Base-by-base conservation (phyloP, 371 early-diverging fungal species). In the Fennellomyces sp. region DNA sequence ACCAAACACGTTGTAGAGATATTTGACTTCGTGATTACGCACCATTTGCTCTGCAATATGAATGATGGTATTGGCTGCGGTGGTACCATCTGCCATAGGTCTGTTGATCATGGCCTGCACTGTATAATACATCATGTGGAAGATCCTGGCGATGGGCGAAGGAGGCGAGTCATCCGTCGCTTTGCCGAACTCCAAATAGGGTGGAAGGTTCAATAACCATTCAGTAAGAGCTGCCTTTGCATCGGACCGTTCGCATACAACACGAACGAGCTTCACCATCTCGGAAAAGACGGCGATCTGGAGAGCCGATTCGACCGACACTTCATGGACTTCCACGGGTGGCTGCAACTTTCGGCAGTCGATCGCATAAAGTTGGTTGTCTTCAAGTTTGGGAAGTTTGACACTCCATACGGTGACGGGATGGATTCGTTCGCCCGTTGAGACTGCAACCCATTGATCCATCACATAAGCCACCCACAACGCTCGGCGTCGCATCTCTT, bases 101-200 rank as follows among this genome's bases (percentile, higher is more conserved):
- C 8, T 41, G 19, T 25, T 25, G 25, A 11, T 49, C 13, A 19
- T 39, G 28, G 30, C 73, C 28, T 72, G 81, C 21, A 70, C 73
- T 2, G 81, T 72, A 52, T 80, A 69, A 50, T 80, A 80, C 15
- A 77, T 52, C 51, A 80, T 69, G 25, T 70, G 75, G 39, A 67
- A 80, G 17, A 80, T 41, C 13, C 64, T 66, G 0, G 76, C 64
- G 8, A 72, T 63, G 27, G 73, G 69, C 4, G 73, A 72, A 5
- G 77, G 71, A 17, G 69, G 59, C 29, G n/a, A 13, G 21, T 58
- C 56, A 12, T 62, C 60, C 10, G 63, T 30, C n/a, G 55, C 53
- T 3, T 42, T 66, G 47, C 48, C 63, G 58, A 56, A 63, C 13
- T 80, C 72, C 2, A 80, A 73, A 38, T 71, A 74, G 25, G 73